These are phyloP conservation scores for Pholiota microspora DNA, from an alignment of 768 basidiomycete species.

Conservation along the genomic window DNA sequence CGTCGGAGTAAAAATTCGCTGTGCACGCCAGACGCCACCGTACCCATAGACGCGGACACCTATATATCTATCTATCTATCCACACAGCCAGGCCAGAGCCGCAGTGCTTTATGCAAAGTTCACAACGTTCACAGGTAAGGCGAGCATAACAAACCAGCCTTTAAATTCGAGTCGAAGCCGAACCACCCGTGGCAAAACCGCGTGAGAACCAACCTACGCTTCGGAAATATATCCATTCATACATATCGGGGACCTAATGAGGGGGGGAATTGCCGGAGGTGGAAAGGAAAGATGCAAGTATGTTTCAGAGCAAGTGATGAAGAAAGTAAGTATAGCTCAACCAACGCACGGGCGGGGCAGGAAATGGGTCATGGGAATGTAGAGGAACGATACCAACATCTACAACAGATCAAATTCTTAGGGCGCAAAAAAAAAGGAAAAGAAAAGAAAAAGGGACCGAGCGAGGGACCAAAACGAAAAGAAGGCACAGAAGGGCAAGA, in stretches of 20 bases:
- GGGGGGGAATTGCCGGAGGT: not conserved
- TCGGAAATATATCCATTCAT: not conserved
- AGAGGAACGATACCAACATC: not conserved
- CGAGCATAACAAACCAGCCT: no score
- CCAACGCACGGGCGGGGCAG: no score
- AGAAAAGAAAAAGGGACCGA: not conserved
- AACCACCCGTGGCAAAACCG: no score
- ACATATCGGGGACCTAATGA: not conserved
- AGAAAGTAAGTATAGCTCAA: not conserved
- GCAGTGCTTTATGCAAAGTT: no score
- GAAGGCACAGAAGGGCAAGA: not conserved
- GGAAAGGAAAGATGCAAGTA: not conserved
- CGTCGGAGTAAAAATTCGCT: not conserved
- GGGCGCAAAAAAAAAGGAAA: no score
- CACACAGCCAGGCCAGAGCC: not conserved
- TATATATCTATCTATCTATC: no score
- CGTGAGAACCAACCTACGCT: not conserved
- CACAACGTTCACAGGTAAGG: no score
- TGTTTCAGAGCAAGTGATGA: no score
- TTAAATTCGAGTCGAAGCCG: no score
- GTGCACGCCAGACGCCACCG: not conserved
- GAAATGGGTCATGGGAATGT: not conserved
- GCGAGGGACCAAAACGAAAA: not conserved
- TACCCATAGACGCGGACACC: no score
- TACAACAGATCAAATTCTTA: conserved; percentile 5